A percentile compares a stretch with the other conserved stretches of the same genome.
Conservation (phyloP, 148 eudicot species). For the Chenopodium formosanum region DNA sequence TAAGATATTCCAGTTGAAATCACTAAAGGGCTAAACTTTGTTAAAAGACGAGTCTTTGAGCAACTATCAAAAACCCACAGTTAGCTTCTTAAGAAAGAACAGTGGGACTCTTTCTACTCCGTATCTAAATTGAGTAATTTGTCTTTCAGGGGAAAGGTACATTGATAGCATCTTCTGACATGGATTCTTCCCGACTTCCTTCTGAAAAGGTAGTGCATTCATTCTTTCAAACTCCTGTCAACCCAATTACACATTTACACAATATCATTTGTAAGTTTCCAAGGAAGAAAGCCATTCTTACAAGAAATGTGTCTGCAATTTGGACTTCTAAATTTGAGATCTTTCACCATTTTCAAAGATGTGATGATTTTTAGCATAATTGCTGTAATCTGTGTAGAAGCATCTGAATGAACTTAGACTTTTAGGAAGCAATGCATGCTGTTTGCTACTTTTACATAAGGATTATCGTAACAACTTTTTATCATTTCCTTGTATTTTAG, state of each 20-base stretch:
- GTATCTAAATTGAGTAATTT: neutral
- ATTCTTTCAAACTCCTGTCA: neutral
- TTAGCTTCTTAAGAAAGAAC: neutral
- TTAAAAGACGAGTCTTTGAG: neutral
- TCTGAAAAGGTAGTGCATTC: conserved; percentile 19
- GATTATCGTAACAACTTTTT: neutral
- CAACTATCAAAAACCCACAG: neutral
- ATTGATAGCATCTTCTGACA: conserved; percentile 14
- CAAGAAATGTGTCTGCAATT: neutral
- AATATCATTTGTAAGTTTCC: neutral
- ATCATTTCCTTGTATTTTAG: conserved; percentile 9
- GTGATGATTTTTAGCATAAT: neutral
- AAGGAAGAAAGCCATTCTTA: neutral
- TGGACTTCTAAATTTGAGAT: neutral
- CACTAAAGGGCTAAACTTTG: too few species aligned
- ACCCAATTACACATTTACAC: neutral
- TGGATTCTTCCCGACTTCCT: conserved; percentile 18
- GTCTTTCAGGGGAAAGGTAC: conserved; percentile 28
- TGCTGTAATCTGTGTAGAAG: neutral
- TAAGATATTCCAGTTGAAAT: neutral
- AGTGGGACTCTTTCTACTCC: neutral
- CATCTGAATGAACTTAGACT: neutral
- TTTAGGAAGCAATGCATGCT: neutral
- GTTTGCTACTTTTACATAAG: neutral
- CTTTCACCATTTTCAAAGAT: neutral